These are phyloP conservation scores for Penicillium odoratum DNA, from an alignment of 495 filamentous ascomycete genomes.

Conservation along the genomic window DNA sequence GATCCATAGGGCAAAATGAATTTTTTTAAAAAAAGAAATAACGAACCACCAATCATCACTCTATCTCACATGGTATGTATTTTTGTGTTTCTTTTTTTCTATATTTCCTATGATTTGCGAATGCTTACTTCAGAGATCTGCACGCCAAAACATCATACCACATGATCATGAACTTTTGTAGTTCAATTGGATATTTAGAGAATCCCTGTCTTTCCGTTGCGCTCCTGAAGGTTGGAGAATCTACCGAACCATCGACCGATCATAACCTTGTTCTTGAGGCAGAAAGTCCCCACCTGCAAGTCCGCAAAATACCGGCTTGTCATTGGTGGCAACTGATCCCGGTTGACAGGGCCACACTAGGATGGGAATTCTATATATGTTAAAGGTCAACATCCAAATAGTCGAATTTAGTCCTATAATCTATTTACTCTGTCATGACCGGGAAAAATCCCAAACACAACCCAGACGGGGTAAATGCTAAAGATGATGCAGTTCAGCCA, in stretches of 20 bases:
- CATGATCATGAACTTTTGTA: neutral
- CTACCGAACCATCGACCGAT: neutral
- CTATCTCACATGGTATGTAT: neutral
- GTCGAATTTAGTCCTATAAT: slow-evolving; percentile 4
- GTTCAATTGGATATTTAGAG: neutral
- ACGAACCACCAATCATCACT: neutral
- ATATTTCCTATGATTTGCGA: neutral
- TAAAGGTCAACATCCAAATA: slow-evolving; percentile 11
- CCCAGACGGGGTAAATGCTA: slow-evolving; percentile 7
- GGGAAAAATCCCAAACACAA: slow-evolving; percentile 11
- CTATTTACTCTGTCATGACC: slow-evolving; percentile 15
- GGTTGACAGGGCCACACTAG: slow-evolving; percentile 17
- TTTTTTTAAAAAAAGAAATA: neutral
- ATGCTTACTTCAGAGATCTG: neutral
- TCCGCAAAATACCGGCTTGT: slow-evolving; percentile 17
- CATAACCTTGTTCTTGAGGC: neutral
- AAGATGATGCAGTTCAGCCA: slow-evolving; percentile 11
- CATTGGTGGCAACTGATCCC: slow-evolving; percentile 27
- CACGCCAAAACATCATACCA: neutral
- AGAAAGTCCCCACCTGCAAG: slow-evolving; percentile 17
- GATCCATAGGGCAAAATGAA: neutral
- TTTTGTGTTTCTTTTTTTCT: neutral
- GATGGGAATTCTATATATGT: slow-evolving; percentile 9
- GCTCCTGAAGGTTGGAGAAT: neutral
- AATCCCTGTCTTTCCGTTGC: neutral